These are phyloP conservation scores for Medicago arabica DNA, from an alignment of 306 rosid genomes.

Conservation along the genomic window DNA sequence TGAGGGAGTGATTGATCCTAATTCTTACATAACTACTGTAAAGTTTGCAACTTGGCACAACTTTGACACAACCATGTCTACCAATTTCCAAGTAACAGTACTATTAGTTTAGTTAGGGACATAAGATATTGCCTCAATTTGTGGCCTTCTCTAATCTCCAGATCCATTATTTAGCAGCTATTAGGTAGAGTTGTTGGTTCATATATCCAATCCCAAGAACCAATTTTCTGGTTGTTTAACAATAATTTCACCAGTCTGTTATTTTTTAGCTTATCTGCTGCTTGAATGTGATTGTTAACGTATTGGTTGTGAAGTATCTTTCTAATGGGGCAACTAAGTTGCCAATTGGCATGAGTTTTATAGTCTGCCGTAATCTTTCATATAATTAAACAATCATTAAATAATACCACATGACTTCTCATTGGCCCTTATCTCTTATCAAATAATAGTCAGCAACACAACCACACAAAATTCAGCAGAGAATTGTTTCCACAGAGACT, in stretches of 20 bases:
- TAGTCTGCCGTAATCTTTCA: not conserved
- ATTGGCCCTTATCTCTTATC: slow-evolving; percentile 25
- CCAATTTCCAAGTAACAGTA: not conserved
- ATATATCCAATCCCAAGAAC: slow-evolving; percentile 1
- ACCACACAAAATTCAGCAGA: not conserved
- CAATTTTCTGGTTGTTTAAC: slow-evolving; percentile 2
- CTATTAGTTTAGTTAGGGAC: not conserved
- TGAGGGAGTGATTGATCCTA: not conserved
- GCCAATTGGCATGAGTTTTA: slow-evolving; percentile 4
- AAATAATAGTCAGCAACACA: slow-evolving; percentile 8
- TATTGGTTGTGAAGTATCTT: slow-evolving; percentile 25
- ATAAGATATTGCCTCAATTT: slow-evolving; percentile 11
- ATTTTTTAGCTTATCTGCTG: slow-evolving; percentile 36
- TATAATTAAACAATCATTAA: not conserved
- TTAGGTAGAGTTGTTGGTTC: slow-evolving; percentile 2
- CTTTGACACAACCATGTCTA: not conserved
- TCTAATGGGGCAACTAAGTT: slow-evolving; percentile 3
- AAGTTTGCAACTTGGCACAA: not conserved
- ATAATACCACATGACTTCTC: slow-evolving; percentile 24
- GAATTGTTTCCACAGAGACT: not conserved
- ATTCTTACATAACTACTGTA: not conserved
- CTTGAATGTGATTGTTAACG: slow-evolving; percentile 3
- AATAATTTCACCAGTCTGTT: slow-evolving; percentile 2
- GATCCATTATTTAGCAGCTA: slow-evolving; percentile 8
- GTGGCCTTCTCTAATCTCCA: slow-evolving; percentile 11